Base-by-base conservation (phyloP, 257 asterid genomes). In the Nicotiana noctiflora region DNA sequence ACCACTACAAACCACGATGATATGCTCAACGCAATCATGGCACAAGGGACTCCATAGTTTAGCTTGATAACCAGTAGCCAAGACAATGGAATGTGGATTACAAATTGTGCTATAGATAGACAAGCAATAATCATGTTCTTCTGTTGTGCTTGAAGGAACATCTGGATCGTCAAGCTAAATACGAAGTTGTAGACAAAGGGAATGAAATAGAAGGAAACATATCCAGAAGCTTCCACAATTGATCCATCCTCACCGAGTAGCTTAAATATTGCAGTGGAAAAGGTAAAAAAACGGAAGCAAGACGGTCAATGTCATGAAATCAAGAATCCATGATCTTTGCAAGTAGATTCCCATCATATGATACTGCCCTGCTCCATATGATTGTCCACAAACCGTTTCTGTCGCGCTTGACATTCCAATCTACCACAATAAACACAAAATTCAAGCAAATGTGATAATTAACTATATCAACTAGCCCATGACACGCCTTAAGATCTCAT, bases 331-430 rank as follows among this genome's bases (percentile, higher is more conserved):
- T 10, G 98, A 94, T 51, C 98, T 83, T 79, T 94, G 98, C 90
- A 94, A 89, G 93, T 91, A 94, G 81, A 94, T 86, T 0, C 98
- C 98, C 96, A 94, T 88, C 98, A 94, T 94, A 66, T 94, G 98
- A 85, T 88, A 62, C 64, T 94, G 98, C 79, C 90, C 92, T 37
- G 98, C 98, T 62, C 98, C 98, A 74, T 31, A 93, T 59, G 98
- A 94, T 89, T 94, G 98, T 70, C 98, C 98, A 57, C 98, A 94
- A 0, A 94, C 93, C n/a, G 98, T 94, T 81, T 94, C 98, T 2
- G 98, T 94, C 51, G 98, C 98, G 86, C 98, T 94, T 6, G 98
- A 93, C 98, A 94, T 94, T 80, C 98, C 98, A 78, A 94, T 83
- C 98, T 94, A 91, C 80, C 79, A 52, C 51, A 83, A n/a, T 12